Conservation (phyloP, 305 asterid species). For the Stenogyne calaminthoides region DNA sequence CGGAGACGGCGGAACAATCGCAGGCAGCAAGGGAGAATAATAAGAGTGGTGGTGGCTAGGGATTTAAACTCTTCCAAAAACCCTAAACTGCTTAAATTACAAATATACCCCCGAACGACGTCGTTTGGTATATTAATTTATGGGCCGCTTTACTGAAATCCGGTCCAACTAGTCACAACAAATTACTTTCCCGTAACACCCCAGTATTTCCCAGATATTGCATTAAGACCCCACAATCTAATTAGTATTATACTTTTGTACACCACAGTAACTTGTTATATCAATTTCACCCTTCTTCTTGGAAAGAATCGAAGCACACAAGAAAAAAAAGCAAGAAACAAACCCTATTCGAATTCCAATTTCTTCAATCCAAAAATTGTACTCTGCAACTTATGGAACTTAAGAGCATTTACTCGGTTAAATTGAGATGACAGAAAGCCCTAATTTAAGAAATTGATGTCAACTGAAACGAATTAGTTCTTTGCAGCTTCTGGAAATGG, state of each 20-base stretch:
- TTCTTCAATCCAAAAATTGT: neutral
- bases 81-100: constrained; percentile 28
- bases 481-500: constrained; percentile 40
- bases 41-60: neutral
- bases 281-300: constrained; percentile 21
- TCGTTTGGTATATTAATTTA: neutral
- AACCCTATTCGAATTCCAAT: constrained; percentile 23
- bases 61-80: constrained; percentile 29
- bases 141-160: neutral
- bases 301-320: constrained; percentile 23
- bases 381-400: neutral
- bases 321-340: neutral
- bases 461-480: neutral
- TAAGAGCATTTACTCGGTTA: neutral
- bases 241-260: no score
- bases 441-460: constrained; percentile 2
- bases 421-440: neutral
- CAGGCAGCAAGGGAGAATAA: neutral
- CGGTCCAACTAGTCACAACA: neutral
- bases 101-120: constrained; percentile 19
- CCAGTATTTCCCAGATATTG: neutral
- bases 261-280: no score
- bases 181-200: no score
- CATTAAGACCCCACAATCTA: constrained; percentile 5
- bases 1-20: constrained; percentile 20